Base-by-base conservation (phyloP, 2,329 filamentous ascomycete genomes). In the Colletotrichum sp. region DNA sequence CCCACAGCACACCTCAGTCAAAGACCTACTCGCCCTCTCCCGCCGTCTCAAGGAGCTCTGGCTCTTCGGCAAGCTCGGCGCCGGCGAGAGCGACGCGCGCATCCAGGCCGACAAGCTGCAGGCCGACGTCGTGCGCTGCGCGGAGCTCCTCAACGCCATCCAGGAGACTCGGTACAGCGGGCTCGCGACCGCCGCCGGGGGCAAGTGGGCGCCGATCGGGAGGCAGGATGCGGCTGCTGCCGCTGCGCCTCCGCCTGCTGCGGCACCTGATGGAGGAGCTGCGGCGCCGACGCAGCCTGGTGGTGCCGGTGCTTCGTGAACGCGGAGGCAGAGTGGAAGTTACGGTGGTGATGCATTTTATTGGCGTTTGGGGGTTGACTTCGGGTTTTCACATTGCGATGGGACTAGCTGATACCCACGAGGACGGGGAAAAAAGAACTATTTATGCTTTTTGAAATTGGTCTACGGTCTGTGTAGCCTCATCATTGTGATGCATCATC, bases 21-120 rank as follows among this genome's bases (percentile, higher is more conserved):
- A 87, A 70, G 85, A 88, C 60, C 85, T 88, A 9, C 83, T 88
- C 70, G 81, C 85, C 6, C 82, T 88, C 6, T 86, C 84, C 28
- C 85, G 86, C 68, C 83, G 84, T 64, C 82, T 88, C 81, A 87
- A 89, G 77, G 83, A 89, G 80, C 82, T 88, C 66, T 85, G 87
- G 87, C 79, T 88, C 68, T 85, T 87, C 71, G 83, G 87, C 1
- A 81, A 87, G 64, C 83, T 88, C 32, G 83, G 85, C 71, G 79
- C 84, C 71, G 82, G 83, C 48, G 84, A 87, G 72, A 80, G 80
- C 24, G 81, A 82, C 56, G 80, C 81, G 55, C 81, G 81, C 67
- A 82, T 81, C 12, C 84, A 83, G 75, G 84, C 86, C 62, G 83
- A 83, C 65, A 80, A 79, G 72, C 81, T 86, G 9, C 82, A 86